These are phyloP conservation scores for Auriscalpium microsporum DNA, from an alignment of 768 basidiomycete genomes.

Conservation along the genomic window DNA sequence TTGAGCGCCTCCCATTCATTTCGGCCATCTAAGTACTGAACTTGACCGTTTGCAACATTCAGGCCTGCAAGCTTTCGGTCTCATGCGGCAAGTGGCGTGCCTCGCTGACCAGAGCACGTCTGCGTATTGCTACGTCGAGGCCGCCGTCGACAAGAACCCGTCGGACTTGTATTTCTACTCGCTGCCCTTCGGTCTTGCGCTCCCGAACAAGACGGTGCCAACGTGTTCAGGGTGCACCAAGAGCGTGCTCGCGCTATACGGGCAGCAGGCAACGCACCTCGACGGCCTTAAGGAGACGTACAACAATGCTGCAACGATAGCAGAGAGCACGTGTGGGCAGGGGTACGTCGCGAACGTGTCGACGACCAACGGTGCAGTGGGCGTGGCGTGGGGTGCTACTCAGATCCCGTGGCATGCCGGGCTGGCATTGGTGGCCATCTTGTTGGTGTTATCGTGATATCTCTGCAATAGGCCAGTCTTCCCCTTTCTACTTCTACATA, in stretches of 20 bases:
- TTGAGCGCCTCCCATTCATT: neutral
- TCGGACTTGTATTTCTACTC: conserved; percentile 68
- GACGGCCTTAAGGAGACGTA: conserved; percentile 41
- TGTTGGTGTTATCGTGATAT: conserved; percentile 1
- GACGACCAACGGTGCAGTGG: conserved; percentile 2
- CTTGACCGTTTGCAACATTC: neutral
- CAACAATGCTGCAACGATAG: conserved; percentile 34
- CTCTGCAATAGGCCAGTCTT: neutral
- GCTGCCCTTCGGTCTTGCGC: conserved; percentile 48
- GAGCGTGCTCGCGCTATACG: conserved; percentile 48
- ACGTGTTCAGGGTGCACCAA: conserved; percentile 62
- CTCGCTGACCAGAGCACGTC: conserved; percentile 45
- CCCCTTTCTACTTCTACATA: neutral
- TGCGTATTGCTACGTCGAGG: conserved; percentile 68
- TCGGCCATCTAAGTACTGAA: neutral
- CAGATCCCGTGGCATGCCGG: neutral
- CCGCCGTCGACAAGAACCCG: conserved; percentile 46
- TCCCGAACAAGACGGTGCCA: conserved; percentile 42
- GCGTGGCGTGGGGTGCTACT: neutral
- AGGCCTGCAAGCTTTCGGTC: conserved; percentile 55
- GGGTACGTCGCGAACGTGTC: conserved; percentile 27
- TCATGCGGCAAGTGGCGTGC: conserved; percentile 60
- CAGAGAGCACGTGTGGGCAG: conserved; percentile 43
- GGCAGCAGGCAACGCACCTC: conserved; percentile 27
- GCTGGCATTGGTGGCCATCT: neutral